Percentiles rank a stretch among this genome's conserved stretches.
Evolutionary conservation across 2,329 filamentous ascomycete genomes (phyloP).

Genomic region (Apiospora malaysiana): DNA sequence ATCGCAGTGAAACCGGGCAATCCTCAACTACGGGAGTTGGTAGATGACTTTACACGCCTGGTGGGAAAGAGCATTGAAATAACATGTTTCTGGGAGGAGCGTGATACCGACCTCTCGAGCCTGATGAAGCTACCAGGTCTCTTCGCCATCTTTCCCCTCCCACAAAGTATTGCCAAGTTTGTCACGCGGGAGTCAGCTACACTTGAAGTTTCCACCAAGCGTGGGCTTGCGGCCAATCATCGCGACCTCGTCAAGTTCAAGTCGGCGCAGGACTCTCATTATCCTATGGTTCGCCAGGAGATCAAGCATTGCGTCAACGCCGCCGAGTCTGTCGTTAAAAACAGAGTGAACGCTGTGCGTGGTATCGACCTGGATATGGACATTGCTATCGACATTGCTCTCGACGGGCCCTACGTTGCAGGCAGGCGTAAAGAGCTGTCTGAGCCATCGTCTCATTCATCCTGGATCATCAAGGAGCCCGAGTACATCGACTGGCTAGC

Average conservation of each 20-base stretch:
- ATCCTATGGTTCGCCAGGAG: conserved; percentile 43
- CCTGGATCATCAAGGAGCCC: conserved; percentile 45
- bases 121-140: conserved; percentile 41
- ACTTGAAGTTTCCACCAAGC: conserved; percentile 42
- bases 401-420: conserved; percentile 42
- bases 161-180: conserved; percentile 44
- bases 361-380: conserved; percentile 42
- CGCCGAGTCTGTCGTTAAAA: conserved; percentile 43
- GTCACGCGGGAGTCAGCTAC: conserved; percentile 48
- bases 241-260: conserved; percentile 50
- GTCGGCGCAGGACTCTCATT: conserved; percentile 27
- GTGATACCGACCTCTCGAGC: conserved; percentile 45
- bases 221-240: conserved; percentile 45
- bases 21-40: conserved; percentile 44
- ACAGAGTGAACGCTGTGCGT: conserved; percentile 44
- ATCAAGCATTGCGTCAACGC: conserved; percentile 46
- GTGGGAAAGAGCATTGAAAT: conserved; percentile 44
- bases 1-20: conserved; percentile 47
- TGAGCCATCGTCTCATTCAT: conserved; percentile 40
- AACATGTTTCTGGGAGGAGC: conserved; percentile 48
- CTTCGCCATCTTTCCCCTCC: conserved; percentile 38
- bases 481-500: conserved; percentile 45
- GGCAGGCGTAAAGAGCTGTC: conserved; percentile 42
- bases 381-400: conserved; percentile 38
- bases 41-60: conserved; percentile 46